Percentiles rank a stretch among this genome's conserved stretches.
phyloP scores from a whole-genome alignment of 2,329 filamentous ascomycete genomes.

The Cladosporium sp. region DNA sequence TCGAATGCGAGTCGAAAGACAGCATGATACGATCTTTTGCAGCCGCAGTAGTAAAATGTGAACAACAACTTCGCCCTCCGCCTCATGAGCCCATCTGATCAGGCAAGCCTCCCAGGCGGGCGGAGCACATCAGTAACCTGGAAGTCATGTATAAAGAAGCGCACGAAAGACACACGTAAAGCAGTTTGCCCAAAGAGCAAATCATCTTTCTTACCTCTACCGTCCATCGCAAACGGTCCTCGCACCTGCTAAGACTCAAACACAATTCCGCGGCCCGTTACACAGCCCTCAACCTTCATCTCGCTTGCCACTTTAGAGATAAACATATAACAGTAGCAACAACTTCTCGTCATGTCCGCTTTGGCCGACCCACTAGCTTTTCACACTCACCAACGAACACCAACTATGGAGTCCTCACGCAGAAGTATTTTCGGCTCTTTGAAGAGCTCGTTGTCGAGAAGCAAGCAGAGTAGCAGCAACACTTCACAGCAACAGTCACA shows the following conservation, averaged over 20 bases:
- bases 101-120: background rate
- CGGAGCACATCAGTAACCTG: background rate
- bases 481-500: background rate
- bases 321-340: background rate
- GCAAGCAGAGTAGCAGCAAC: background rate
- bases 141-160: background rate
- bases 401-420: no score
- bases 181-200: background rate
- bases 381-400: no score
- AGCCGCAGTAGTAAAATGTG: background rate
- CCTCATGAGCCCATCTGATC: background rate
- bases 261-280: background rate
- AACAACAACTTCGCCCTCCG: background rate
- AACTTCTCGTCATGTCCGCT: background rate
- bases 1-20: background rate
- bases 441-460: slow-evolving; percentile 1
- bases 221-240: no score
- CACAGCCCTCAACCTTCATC: slow-evolving; percentile 8
- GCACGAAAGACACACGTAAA: background rate
- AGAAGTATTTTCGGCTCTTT: slow-evolving; percentile 6
- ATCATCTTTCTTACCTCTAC: no score
- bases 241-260: background rate
- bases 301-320: background rate
- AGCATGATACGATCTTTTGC: background rate
- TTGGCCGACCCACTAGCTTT: no score